Conservation (phyloP, 495 filamentous ascomycete genomes). For the Pseudomonodictys pantanalensis region DNA sequence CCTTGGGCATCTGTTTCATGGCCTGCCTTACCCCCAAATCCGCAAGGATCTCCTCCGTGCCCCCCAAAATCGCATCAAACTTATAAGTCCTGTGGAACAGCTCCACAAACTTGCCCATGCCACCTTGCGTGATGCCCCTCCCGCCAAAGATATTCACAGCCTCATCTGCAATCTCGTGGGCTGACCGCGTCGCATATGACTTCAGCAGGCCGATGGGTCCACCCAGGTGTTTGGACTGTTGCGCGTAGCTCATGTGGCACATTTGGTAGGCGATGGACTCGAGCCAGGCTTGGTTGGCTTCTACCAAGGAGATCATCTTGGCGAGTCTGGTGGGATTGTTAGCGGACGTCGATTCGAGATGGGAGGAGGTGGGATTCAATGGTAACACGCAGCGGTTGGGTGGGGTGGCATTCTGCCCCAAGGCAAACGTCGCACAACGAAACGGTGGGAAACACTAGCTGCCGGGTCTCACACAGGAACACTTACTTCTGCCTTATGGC, state of each 20-base stretch:
- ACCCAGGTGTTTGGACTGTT: slow-evolving; percentile 72
- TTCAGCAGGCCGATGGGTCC: slow-evolving; percentile 84
- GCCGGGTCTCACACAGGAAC: not conserved
- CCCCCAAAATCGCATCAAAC: slow-evolving; percentile 84
- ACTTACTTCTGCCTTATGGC: slow-evolving; percentile 76
- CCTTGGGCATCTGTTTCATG: slow-evolving; percentile 77
- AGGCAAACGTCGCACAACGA: no score
- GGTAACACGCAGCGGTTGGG: no score
- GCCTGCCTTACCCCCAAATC: slow-evolving; percentile 82
- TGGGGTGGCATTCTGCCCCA: no score
- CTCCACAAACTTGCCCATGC: slow-evolving; percentile 80
- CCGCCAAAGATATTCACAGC: slow-evolving; percentile 86
- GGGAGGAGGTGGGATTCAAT: no score
- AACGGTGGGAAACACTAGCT: no score
- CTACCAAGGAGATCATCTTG: slow-evolving; percentile 80
- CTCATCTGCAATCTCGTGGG: slow-evolving; percentile 79
- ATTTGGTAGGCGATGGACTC: slow-evolving; percentile 84
- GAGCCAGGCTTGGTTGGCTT: slow-evolving; percentile 82
- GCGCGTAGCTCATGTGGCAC: slow-evolving; percentile 75
- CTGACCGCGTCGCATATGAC: slow-evolving; percentile 68
- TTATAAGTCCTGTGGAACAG: slow-evolving; percentile 83
- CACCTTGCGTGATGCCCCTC: slow-evolving; percentile 72
- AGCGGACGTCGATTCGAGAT: no score
- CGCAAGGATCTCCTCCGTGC: slow-evolving; percentile 78
- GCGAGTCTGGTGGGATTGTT: slow-evolving; percentile 63